These are phyloP conservation scores for Musa schizocarpa DNA, from an alignment of 176 grass and related monocot species.

Conservation along the genomic window DNA sequence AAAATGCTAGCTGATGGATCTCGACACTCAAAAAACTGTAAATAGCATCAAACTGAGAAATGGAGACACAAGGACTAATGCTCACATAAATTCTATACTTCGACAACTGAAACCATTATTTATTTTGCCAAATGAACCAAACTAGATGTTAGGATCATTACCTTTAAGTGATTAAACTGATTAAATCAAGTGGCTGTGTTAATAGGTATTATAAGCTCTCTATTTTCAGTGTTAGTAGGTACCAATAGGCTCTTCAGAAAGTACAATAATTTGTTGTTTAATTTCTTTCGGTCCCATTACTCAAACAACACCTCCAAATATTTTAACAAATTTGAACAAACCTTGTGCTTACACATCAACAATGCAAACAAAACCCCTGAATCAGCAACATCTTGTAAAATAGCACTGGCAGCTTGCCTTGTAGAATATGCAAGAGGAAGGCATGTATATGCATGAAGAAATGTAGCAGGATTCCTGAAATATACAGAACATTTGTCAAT, in stretches of 20 bases:
- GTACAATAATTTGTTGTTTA: background rate
- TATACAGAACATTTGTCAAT: background rate
- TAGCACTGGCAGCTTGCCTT: constrained; percentile 71
- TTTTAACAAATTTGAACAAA: constrained; percentile 17
- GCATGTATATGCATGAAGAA: constrained; percentile 98
- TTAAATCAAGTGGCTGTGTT: no score
- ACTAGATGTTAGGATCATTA: no score
- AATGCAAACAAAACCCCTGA: constrained; percentile 89
- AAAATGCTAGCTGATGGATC: no score
- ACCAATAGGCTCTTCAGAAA: no score
- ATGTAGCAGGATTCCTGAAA: constrained; percentile 90
- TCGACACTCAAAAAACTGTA: background rate
- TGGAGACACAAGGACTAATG: background rate
- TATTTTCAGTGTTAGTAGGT: no score
- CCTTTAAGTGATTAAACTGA: no score
- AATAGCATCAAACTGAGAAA: background rate
- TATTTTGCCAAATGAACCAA: background rate
- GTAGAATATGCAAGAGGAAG: constrained; percentile 76
- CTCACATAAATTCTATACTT: background rate
- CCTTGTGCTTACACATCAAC: constrained; percentile 96
- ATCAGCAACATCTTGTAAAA: constrained; percentile 93
- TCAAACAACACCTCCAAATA: background rate
- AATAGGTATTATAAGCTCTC: no score
- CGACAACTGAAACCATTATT: background rate
- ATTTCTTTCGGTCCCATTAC: background rate